A percentile compares a stretch with the other conserved stretches of the same genome.
phyloP scores from a whole-genome alignment of 768 basidiomycete genomes.

The Gyrodon lividus region DNA sequence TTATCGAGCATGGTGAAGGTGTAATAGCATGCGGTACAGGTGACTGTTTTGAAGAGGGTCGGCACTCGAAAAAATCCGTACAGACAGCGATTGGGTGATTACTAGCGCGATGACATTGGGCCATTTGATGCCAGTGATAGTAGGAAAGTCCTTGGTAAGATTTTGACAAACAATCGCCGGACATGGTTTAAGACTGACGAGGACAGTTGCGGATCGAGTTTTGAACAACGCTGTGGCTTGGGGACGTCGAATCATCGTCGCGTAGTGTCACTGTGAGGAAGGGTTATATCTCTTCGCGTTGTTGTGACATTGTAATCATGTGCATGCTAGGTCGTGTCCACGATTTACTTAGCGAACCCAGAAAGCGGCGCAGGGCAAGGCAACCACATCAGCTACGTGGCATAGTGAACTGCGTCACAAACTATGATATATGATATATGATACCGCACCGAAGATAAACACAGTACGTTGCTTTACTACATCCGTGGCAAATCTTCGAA shows the following conservation, averaged over 20 bases:
- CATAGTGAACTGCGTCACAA: constrained; percentile 8
- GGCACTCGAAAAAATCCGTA: constrained; percentile 61
- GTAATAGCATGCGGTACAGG: constrained; percentile 75
- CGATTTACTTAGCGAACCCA: constrained; percentile 8
- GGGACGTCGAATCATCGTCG: constrained; percentile 11
- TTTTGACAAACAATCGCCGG: constrained; percentile 5
- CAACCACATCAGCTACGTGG: constrained; percentile 10
- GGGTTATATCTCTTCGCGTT: constrained; percentile 9
- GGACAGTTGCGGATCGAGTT: not conserved
- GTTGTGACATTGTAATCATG: constrained; percentile 13
- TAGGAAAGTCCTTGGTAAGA: constrained; percentile 39
- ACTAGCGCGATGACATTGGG: constrained; percentile 73
- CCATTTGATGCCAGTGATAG: constrained; percentile 62
- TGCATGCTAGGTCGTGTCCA: constrained; percentile 19
- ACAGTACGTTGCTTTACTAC: too few relatives aligned
- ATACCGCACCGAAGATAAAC: constrained; percentile 10
- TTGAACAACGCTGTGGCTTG: constrained; percentile 7
- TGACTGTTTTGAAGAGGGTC: constrained; percentile 48
- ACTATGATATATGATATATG: too few relatives aligned
- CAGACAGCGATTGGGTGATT: constrained; percentile 67
- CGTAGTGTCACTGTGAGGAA: constrained; percentile 12
- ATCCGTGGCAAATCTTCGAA: too few relatives aligned
- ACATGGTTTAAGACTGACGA: constrained; percentile 11
- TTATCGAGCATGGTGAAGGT: constrained; percentile 83
- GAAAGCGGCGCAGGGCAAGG: too few relatives aligned